Conservation (phyloP, 2,329 filamentous ascomycete genomes). For the Furcasterigmium sp. region DNA sequence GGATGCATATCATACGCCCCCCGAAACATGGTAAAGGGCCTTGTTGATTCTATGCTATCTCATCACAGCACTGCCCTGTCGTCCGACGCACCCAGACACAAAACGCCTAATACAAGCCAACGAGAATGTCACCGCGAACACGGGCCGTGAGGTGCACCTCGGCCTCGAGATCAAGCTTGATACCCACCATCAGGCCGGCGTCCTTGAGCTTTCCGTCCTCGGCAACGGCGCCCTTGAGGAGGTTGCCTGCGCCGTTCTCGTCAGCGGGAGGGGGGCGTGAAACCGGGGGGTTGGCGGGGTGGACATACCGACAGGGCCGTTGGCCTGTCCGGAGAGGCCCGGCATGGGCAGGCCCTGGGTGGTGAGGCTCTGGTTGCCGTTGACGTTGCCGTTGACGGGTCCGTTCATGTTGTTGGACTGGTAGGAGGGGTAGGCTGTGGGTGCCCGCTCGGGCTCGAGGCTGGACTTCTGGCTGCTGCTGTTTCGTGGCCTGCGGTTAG, state of each 20-base stretch:
- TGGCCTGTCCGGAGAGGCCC: conserved; percentile 28
- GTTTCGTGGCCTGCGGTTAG: too few relatives aligned
- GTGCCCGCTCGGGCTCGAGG: conserved; percentile 17
- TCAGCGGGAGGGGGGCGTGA: too few relatives aligned
- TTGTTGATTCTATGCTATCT: too few relatives aligned
- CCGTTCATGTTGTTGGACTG: conserved; percentile 26
- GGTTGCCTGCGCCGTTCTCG: conserved; percentile 35
- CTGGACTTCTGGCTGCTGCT: conserved; percentile 26
- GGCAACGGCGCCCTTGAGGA: conserved; percentile 53
- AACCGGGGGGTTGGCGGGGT: too few relatives aligned
- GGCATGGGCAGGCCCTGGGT: conserved; percentile 37
- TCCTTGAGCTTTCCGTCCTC: conserved; percentile 52
- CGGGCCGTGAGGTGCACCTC: conserved; percentile 57
- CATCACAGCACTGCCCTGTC: too few relatives aligned
- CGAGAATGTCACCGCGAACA: conserved; percentile 54
- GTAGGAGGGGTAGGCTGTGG: conserved; percentile 11
- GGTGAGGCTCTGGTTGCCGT: conserved; percentile 47
- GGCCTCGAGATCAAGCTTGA: conserved; percentile 59
- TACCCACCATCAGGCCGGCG: conserved; percentile 53
- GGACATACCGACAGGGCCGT: conserved; percentile 21
- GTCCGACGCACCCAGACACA: too few relatives aligned
- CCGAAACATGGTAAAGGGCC: too few relatives aligned
- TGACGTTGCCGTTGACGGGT: conserved; percentile 3
- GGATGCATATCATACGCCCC: too few relatives aligned
- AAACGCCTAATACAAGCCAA: conserved; percentile 50